Evolutionary conservation across 169 alveolate species (phyloP), one percentile per base, ranked within the genome.

Genomic region (Eimeria maxima): DNA sequence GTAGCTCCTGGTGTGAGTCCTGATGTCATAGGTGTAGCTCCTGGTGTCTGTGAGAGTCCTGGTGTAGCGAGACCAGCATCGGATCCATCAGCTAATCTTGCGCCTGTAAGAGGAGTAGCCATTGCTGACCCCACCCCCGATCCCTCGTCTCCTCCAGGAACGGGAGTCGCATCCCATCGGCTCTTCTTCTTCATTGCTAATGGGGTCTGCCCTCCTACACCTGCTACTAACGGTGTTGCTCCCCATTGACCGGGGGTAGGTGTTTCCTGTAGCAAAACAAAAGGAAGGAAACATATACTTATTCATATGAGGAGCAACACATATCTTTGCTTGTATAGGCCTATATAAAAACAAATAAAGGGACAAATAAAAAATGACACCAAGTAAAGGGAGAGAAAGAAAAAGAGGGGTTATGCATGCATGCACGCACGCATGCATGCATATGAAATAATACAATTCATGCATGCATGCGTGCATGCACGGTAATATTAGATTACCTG

Each of bases 1-100:
- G 98, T 97, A 18, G 96, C 97, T 14, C 97, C 97, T 11, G 98
- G 98, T 2, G 98, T 97, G 73, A 97, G 63, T 81, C 97, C 96
- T 7, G 88, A 65, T 69, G 97, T 97, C 96, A 95, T 76, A 60
- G 96, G 96, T 11, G 97, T 86, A 53, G 86, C 95, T 29, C 95
- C 96, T 18, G 92, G 86, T 20, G 95, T 87, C 74, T 84, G 92
- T 14, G 92, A 53, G 4, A 63, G 74, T 29, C 95, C 95, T 2
- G 90, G 95, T 13, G 95, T 94, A 18, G 80, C 81, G 63, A 91
- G 81, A 63, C 96, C 88, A 27, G 90, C 90, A 29, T 80, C 95
- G n/a, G 89, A 81, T 13, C 96, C 96, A 20, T 88, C 94, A 7
- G 97, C 95, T 73, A 88, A 83, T 4, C 95, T 29, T 5, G 90